Evolutionary conservation across 78 protist species (phyloP), one percentile per base, ranked within the genome.

Genomic region (Monosiga brevicollis): DNA sequence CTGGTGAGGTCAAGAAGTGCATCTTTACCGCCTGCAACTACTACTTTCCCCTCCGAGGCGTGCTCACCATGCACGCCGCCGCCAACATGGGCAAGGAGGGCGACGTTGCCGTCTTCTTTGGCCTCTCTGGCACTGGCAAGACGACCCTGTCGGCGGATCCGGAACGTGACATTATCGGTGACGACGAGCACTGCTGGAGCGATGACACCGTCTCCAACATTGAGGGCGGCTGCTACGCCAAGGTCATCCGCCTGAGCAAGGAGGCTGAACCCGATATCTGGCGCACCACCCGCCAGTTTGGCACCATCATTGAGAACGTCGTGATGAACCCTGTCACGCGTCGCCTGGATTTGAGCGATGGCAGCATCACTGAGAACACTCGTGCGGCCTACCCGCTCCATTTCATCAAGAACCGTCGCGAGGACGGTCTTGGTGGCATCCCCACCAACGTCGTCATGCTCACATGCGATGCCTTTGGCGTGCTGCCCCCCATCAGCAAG

Each of bases 211-310:
- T 93, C 62, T 94, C 94, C 87, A 94, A 94, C 87, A 86, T 96
- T 35, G 97, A 96, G 83, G 99, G 99, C 73, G 99, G 99, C 55
- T 97, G 99, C 94, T 97, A 97, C 70, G 99, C 99, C 74, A 97
- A 97, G 93, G 78, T 89, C 85, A 91, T 93, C 81, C 87, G 87
- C 76, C 91, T 97, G 49, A 55, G 89, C 26, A 76, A 83, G 54
- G 49, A 20, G 11, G 77, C 22, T 55, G 99, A 97, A 87, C 98
- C 99, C 76, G 97, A 94, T 81, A 95, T 97, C 82, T 92, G 79
- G 89, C 88, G 87, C 74, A 98, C 99, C 81, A 91, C 94, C 54
- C 74, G 91, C 34, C 62, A 49, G 62, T 92, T 89, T 85, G 95
- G 94, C 36, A 24, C 98, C 1, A 91, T 96, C 43, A 70, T 93